A percentile compares a stretch with the other conserved stretches of the same genome.
These are phyloP conservation scores for Taiozyma onychis DNA, from an alignment of 1,139 yeast species.

Conservation along the genomic window DNA sequence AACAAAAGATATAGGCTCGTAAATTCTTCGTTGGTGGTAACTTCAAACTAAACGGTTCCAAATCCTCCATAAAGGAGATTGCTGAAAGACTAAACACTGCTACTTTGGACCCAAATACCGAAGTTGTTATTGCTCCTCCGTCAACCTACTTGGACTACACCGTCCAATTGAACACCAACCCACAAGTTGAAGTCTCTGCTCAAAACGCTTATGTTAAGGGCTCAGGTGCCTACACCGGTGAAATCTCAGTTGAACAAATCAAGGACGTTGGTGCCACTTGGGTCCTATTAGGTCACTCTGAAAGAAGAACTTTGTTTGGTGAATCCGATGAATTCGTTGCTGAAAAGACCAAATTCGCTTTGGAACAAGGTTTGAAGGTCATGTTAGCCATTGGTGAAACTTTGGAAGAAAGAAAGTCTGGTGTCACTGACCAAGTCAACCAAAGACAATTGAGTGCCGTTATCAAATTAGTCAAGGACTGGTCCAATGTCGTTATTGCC, in stretches of 20 bases:
- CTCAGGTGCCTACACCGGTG: constrained; percentile 98
- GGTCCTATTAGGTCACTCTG: constrained; percentile 98
- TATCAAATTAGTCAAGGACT: constrained; percentile 75
- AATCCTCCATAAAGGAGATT: constrained; percentile 75
- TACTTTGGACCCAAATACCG: constrained; percentile 60
- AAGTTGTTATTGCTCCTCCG: constrained; percentile 96
- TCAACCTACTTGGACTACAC: constrained; percentile 85
- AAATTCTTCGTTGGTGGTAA: constrained; percentile 97
- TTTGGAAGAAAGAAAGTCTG: constrained; percentile 88
- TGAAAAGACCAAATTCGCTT: constrained; percentile 89
- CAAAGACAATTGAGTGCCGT: constrained; percentile 91
- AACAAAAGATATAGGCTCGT: constrained; percentile 51
- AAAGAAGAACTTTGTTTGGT: constrained; percentile 91
- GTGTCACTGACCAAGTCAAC: constrained; percentile 79
- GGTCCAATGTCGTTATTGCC: constrained; percentile 92
- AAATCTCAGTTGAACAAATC: constrained; percentile 81
- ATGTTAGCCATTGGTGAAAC: constrained; percentile 98
- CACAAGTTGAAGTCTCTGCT: constrained; percentile 76
- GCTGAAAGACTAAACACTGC: constrained; percentile 79
- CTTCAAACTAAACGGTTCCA: constrained; percentile 98
- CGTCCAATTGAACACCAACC: constrained; percentile 59
- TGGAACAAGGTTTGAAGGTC: constrained; percentile 82
- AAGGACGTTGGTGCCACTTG: constrained; percentile 91
- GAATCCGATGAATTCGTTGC: constrained; percentile 92
- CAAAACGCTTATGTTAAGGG: constrained; percentile 87